Evolutionary conservation across 2,329 filamentous ascomycete species (phyloP), one percentile per base, ranked within the genome.

Genomic region (Fusarium sp.): DNA sequence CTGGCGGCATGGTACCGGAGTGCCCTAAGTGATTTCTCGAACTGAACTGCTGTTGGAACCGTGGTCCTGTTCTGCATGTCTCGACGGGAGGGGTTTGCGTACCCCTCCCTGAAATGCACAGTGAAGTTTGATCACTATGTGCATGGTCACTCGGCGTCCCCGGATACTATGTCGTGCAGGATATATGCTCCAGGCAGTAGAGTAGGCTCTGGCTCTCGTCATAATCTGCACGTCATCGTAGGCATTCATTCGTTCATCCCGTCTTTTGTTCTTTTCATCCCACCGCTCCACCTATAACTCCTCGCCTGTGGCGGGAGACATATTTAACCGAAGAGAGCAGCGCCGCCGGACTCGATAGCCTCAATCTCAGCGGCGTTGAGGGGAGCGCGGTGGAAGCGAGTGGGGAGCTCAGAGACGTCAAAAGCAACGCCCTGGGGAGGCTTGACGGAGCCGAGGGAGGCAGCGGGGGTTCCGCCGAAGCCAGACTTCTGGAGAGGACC

Each of bases 291-390:
- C 74, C 75, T 61, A 41, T 72, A 41, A 66, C 63, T 74, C 75
- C 71, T 74, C 67, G 63, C 67, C 57, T 38, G 38, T 52, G 56
- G 52, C 61, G 47, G 66, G 61, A 72, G 63, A 42, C 35, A 68
- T 33, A 66, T 74, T 79, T 82, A 89, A 72, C 85, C 84, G 73
- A 87, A 83, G 64, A 87, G 81, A 41, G 88, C 84, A 39, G 96
- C 96, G 65, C 96, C 96, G 63, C 95, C 96, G 63, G 94, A 96
- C 90, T 98, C 95, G 80, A 99, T 90, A 28, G 95, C 95, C 83
- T 98, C 96, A 69, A 99, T 99, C 89, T 99, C 96, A 48, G 91
- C 91, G 77, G 91, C 84, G 42, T 90, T 92, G 84, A 95, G 93
- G 18, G 90, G 89, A 55, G 90, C 86, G 74, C 94, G 90, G 80